Base-by-base conservation (phyloP, 257 asterid genomes). In the Gentiana dahurica region DNA sequence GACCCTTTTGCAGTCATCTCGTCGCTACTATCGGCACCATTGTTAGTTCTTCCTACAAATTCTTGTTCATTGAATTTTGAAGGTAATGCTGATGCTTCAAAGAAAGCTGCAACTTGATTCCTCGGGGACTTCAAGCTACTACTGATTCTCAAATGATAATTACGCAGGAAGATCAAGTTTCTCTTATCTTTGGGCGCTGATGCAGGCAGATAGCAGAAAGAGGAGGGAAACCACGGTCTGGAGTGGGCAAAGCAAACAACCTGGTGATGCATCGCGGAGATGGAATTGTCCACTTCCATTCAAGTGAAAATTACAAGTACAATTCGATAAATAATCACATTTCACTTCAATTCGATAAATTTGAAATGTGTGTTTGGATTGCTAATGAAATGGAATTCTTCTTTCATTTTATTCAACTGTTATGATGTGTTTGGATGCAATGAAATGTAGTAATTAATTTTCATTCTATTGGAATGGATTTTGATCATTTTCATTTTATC, bases 1-100 rank as follows among this genome's bases (percentile, higher is more conserved):
- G 98, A 84, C 57, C 95, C 95, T 81, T 75, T 90, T 48, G 86
- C 46, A 63, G 70, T 64, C 54, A 5, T 41, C 6, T 64, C 75
- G 34, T 60, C 85, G 39, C 67, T 51, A 35, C 57, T 57, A 63
- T 15, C 55, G 35, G 51, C 71, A 51, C 57, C 53, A 35, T 44
- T 60, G 36, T 41, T 10, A 39, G 8, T 7, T 41, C 36, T 67
- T 36, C 51, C 69, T 33, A 57, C 66, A 2, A 45, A 66, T 33
- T 58, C 73, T 60, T 63, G 67, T 46, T 70, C 58, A 33, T 50
- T 33, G 57, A 66, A 73, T 60, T 61, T 80, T 34, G 77, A 70
- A 45, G 61, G 72, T 11, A 47, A 67, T 15, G 35, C 39, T 35
- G 52, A 58, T 33, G 66, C 60, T 12, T 44, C 58, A 41, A 35